These are phyloP conservation scores for Cephaloascus fragrans DNA, from an alignment of 805 yeast species.

Conservation along the genomic window DNA sequence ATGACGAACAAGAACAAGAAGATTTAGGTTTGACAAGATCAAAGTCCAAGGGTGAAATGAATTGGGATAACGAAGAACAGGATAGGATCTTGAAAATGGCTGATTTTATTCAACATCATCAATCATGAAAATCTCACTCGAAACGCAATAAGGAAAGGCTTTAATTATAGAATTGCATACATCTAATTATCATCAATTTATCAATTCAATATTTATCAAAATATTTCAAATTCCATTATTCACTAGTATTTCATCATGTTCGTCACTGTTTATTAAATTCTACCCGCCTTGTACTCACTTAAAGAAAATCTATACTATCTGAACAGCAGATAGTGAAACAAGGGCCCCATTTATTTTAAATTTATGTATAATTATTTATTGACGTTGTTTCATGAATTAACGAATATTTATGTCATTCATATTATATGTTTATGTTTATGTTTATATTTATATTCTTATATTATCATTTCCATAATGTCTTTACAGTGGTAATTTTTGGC, in stretches of 20 bases:
- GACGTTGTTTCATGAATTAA: background rate
- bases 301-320: too few species aligned
- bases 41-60: slow-evolving; percentile 23
- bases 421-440: too few species aligned
- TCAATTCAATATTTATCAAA: too few species aligned
- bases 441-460: background rate
- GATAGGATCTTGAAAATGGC: slow-evolving; percentile 17
- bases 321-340: background rate
- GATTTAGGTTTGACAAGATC: slow-evolving; percentile 21
- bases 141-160: too few species aligned
- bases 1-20: slow-evolving; percentile 18
- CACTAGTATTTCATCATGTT: too few species aligned
- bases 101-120: slow-evolving; percentile 1
- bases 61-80: slow-evolving; percentile 21
- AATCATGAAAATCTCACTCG: background rate
- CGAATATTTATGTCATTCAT: background rate
- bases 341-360: background rate
- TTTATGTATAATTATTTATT: background rate
- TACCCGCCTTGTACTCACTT: too few species aligned
- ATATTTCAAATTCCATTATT: too few species aligned
- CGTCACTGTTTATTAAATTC: too few species aligned
- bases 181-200: too few species aligned
- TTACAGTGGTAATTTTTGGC: too few species aligned
- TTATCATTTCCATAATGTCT: too few species aligned
- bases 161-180: too few species aligned